A percentile compares a stretch with the other conserved stretches of the same genome.
phyloP scores from a whole-genome alignment of 257 asterid species.

The Solanum chmielewskii region DNA sequence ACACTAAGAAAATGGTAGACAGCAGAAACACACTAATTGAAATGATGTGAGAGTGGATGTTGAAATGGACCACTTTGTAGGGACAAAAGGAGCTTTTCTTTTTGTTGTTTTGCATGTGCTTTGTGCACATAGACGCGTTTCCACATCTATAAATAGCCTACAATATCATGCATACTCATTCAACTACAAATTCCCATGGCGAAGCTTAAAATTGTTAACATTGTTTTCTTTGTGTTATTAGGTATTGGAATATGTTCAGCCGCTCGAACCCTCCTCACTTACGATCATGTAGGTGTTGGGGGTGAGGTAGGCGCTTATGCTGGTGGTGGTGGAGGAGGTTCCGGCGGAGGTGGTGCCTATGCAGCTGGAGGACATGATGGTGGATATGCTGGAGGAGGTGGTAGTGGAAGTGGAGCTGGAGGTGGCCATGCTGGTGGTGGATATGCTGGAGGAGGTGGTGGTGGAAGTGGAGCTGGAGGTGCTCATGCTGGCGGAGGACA shows the following conservation, averaged over 20 bases:
- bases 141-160: slow-evolving; percentile 9
- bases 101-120: background rate
- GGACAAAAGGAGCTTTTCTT: background rate
- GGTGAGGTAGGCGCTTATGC: slow-evolving; percentile 13
- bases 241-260: slow-evolving; percentile 14
- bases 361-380: background rate
- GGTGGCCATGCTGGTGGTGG: slow-evolving; percentile 11
- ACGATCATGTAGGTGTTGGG: background rate
- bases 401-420: slow-evolving; percentile 4
- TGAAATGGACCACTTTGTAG: background rate
- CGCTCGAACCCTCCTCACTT: slow-evolving; percentile 17
- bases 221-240: slow-evolving; percentile 11
- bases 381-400: background rate
- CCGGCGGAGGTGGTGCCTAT: slow-evolving; percentile 4
- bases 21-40: slow-evolving; percentile 3
- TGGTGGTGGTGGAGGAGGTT: background rate
- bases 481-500: slow-evolving; percentile 13
- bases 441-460: background rate
- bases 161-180: background rate
- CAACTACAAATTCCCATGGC: slow-evolving; percentile 5
- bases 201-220: background rate
- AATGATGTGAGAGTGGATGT: background rate
- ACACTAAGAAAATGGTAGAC: background rate
- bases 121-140: background rate
- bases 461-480: slow-evolving; percentile 7